A percentile compares a stretch with the other conserved stretches of the same genome.
Conservation (phyloP, 345 rosid genomes). For the Acer yangbiense region DNA sequence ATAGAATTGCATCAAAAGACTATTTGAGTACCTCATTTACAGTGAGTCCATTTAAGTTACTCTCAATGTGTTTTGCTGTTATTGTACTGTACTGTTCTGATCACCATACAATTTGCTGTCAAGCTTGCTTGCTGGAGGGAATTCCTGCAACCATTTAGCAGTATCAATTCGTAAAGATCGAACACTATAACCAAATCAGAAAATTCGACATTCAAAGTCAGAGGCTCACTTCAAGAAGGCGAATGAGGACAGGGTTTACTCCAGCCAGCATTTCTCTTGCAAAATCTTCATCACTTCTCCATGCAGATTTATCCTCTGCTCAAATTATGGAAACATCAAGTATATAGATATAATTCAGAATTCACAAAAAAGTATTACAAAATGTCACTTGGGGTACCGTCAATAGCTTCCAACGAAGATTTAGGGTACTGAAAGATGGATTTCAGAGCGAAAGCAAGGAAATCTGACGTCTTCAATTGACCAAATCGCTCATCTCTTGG, state of each 20-base stretch:
- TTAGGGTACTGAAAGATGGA: conserved; percentile 47
- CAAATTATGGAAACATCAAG: conserved; percentile 21
- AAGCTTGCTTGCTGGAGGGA: too few species aligned
- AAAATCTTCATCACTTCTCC: conserved; percentile 81
- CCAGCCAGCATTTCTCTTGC: conserved; percentile 38
- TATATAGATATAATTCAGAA: too few species aligned
- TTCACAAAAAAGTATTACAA: neutral
- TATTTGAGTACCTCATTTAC: too few species aligned
- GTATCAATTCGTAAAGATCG: too few species aligned
- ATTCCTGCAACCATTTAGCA: too few species aligned
- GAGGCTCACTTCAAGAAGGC: conserved; percentile 52
- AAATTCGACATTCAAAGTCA: too few species aligned
- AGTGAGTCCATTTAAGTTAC: too few species aligned
- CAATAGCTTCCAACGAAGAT: conserved; percentile 54
- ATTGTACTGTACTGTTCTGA: too few species aligned
- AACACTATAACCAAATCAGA: too few species aligned
- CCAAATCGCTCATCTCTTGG: conserved; percentile 24
- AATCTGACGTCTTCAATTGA: conserved; percentile 61
- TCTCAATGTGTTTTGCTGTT: too few species aligned
- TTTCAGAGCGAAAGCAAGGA: conserved; percentile 29
- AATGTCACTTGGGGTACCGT: conserved; percentile 32
- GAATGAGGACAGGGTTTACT: conserved; percentile 45
- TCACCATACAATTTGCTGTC: too few species aligned
- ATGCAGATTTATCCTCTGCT: conserved; percentile 33
- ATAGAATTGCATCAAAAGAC: too few species aligned